phyloP scores from a whole-genome alignment of 495 filamentous ascomycete species.

The Aspergillus funiculosus region DNA sequence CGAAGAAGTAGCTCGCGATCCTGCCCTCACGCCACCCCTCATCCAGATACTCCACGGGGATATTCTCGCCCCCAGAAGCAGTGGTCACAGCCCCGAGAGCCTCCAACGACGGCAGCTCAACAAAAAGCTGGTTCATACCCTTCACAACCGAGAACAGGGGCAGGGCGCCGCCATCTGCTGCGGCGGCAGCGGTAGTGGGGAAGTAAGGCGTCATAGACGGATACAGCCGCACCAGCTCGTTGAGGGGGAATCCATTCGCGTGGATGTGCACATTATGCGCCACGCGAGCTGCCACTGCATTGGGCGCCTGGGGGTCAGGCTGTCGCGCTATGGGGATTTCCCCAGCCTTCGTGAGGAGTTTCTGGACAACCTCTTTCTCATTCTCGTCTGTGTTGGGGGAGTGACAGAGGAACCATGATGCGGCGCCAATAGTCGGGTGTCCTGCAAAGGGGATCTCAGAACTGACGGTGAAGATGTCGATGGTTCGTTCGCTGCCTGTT shows the following conservation, averaged over 20 bases:
- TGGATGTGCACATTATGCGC: constrained; percentile 66
- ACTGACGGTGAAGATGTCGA: constrained; percentile 66
- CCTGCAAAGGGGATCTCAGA: constrained; percentile 69
- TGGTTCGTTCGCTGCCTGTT: constrained; percentile 25
- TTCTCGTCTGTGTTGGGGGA: constrained; percentile 27
- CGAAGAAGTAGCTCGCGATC: constrained; percentile 50
- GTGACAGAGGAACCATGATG: constrained; percentile 46
- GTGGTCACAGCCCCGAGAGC: constrained; percentile 18
- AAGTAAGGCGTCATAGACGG: constrained; percentile 7
- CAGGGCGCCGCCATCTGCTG: background rate
- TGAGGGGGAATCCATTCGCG: constrained; percentile 21
- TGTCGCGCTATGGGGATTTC: constrained; percentile 43
- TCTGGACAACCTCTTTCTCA: constrained; percentile 22
- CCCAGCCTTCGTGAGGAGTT: constrained; percentile 59
- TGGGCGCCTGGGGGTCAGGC: constrained; percentile 3
- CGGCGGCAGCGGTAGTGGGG: too few species aligned
- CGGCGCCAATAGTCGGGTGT: constrained; percentile 70
- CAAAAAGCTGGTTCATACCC: constrained; percentile 59
- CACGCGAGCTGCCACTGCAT: constrained; percentile 48
- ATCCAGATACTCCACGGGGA: constrained; percentile 37
- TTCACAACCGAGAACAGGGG: constrained; percentile 60
- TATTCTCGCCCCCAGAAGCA: constrained; percentile 13
- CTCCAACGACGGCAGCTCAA: constrained; percentile 39
- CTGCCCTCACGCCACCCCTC: constrained; percentile 49
- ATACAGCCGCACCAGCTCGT: constrained; percentile 29